These are phyloP conservation scores for Neofusicoccum parvum DNA, from an alignment of 2,329 filamentous ascomycete species.

Conservation along the genomic window DNA sequence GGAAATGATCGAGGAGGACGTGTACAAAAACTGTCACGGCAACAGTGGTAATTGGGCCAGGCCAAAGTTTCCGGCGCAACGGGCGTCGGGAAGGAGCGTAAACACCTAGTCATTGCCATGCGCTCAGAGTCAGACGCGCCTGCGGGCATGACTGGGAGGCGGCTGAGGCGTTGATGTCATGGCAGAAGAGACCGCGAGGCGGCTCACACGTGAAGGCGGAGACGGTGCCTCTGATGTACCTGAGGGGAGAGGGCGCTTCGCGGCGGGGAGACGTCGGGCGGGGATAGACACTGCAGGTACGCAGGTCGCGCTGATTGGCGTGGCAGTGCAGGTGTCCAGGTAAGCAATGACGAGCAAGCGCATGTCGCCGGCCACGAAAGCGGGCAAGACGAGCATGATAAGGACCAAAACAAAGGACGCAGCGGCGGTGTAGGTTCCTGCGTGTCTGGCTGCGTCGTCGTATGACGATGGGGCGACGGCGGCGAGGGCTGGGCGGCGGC, in stretches of 20 bases:
- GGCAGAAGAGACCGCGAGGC: too few relatives aligned
- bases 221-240: background rate
- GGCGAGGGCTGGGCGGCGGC: background rate
- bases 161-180: too few relatives aligned
- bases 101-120: background rate
- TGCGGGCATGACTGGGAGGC: too few relatives aligned
- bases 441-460: background rate
- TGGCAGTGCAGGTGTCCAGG: background rate
- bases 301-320: background rate
- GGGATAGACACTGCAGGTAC: conserved; percentile 11
- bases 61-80: background rate
- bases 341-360: conserved; percentile 8
- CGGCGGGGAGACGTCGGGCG: background rate
- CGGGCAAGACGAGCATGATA: background rate
- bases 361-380: background rate
- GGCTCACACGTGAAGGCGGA: background rate
- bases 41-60: background rate
- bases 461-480: conserved; percentile 10
- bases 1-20: conserved; percentile 9
- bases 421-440: conserved; percentile 1
- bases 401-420: background rate
- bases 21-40: background rate
- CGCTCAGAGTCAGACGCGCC: background rate
- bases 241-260: background rate
- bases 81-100: background rate